These are phyloP conservation scores for Diaporthe citriasiana DNA, from an alignment of 2,329 filamentous ascomycete genomes.

Conservation along the genomic window DNA sequence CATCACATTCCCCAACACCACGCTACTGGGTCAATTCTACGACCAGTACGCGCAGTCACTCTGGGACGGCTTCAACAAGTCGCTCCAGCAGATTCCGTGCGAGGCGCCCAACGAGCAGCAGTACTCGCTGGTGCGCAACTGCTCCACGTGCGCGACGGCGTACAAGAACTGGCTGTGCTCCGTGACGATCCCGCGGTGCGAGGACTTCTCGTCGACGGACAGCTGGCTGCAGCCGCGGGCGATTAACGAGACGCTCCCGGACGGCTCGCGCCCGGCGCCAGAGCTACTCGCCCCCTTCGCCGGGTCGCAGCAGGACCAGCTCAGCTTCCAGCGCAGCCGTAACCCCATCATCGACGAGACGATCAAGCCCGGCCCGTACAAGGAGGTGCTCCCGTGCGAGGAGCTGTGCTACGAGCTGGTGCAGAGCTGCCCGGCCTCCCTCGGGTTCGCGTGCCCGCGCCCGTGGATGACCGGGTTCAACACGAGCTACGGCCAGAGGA, in stretches of 20 bases:
- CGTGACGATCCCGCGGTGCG: slow-evolving; percentile 91
- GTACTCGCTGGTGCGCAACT: slow-evolving; percentile 86
- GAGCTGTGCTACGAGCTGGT: slow-evolving; percentile 91
- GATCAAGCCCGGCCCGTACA: slow-evolving; percentile 89
- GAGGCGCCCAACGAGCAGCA: slow-evolving; percentile 79
- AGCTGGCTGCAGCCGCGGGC: slow-evolving; percentile 77
- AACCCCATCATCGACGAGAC: slow-evolving; percentile 79
- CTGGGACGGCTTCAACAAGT: slow-evolving; percentile 85
- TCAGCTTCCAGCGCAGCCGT: slow-evolving; percentile 68
- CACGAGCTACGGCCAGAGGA: slow-evolving; percentile 60
- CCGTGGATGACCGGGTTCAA: slow-evolving; percentile 57
- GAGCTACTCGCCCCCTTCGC: slow-evolving; percentile 48
- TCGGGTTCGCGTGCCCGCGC: slow-evolving; percentile 83
- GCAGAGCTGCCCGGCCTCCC: slow-evolving; percentile 82
- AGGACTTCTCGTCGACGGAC: slow-evolving; percentile 76
- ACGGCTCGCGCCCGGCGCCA: slow-evolving; percentile 70
- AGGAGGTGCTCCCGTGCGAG: slow-evolving; percentile 90
- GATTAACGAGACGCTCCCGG: slow-evolving; percentile 77
- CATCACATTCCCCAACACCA: slow-evolving; percentile 69
- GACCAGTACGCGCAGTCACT: slow-evolving; percentile 79
- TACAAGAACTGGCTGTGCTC: slow-evolving; percentile 98
- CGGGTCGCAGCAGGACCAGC: slow-evolving; percentile 47
- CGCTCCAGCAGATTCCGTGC: slow-evolving; percentile 87
- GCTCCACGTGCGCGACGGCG: slow-evolving; percentile 80
- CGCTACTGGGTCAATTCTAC: slow-evolving; percentile 78